Evolutionary conservation across 2,329 filamentous ascomycete genomes (phyloP), one percentile per base, ranked within the genome.

Genomic region (Sclerotinia subarctica): DNA sequence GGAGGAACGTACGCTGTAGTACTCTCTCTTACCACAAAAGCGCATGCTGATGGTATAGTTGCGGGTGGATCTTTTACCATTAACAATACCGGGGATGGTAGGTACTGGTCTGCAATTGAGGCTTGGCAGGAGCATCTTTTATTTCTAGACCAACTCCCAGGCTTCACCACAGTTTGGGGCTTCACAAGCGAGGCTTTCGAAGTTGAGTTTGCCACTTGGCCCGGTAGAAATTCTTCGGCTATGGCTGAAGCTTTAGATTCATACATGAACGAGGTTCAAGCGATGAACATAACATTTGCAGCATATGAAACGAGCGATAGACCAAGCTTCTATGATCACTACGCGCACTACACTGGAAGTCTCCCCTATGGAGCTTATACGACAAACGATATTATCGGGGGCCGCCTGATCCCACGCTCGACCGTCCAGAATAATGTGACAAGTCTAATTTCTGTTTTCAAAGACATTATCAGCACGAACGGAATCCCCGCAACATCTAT

Each of bases 31-130:
- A 56, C 53, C 7, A 56, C 53, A 2, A 56, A 56, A 56, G 32
- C 32, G 7, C 21, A 56, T 11, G 32, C 5, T 5, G 32, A 24
- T 10, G 53, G 53, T 56, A 56, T 56, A 38, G 53, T 35, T 56
- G 53, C 21, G 19, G 53, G 29, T 56, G 53, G 32, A 56, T 35
- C 53, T 15, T 56, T 56, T 8, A 56, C 53, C 53, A 56, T 56
- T n/a, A 56, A 56, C 53, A 56, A 56, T 38, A 56, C 32, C 32
- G 53, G 32, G 7, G 53, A 56, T 38, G 32, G 5, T 2, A 38
- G 53, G 5, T 56, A n/a, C 32, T 56, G 53, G 53, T 56, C 53
- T 38, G 21, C 32, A 21, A 56, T 56, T 13, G 53, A 56, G 13
- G 53, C 53, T 38, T 56, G 32, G 53, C 53, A 56, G 11, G 38